Conservation (phyloP, 768 basidiomycete genomes). For the Auricularia sp. region DNA sequence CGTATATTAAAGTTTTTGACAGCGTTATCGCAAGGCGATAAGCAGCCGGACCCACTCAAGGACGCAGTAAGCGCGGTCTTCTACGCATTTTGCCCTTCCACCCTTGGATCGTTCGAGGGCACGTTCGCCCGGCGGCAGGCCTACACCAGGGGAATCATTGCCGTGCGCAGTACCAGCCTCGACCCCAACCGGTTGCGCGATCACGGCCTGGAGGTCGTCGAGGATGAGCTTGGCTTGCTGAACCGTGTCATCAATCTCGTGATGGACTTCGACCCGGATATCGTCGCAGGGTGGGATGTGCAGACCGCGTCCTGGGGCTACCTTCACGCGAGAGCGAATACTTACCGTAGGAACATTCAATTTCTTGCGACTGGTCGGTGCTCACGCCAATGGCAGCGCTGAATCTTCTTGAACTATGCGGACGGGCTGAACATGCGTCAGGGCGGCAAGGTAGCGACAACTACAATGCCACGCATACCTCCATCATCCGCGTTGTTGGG, state of each 20-base stretch:
- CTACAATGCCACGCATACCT: slow-evolving; percentile 66
- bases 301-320: slow-evolving; percentile 89
- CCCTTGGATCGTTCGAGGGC: slow-evolving; percentile 26
- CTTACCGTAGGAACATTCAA: slow-evolving; percentile 37
- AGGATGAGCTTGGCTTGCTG: slow-evolving; percentile 69
- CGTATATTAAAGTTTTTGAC: background rate
- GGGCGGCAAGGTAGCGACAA: slow-evolving; percentile 36
- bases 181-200: slow-evolving; percentile 34
- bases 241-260: slow-evolving; percentile 70
- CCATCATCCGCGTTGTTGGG: slow-evolving; percentile 76
- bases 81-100: slow-evolving; percentile 57
- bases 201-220: slow-evolving; percentile 40
- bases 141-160: slow-evolving; percentile 42
- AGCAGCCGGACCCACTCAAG: slow-evolving; percentile 54
- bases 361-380: background rate
- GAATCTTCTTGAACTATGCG: slow-evolving; percentile 62
- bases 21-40: slow-evolving; percentile 53
- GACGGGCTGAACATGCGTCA: slow-evolving; percentile 53
- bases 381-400: slow-evolving; percentile 38
- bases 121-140: slow-evolving; percentile 21
- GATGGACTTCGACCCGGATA: slow-evolving; percentile 76
- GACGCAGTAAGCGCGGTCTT: slow-evolving; percentile 64
- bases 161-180: slow-evolving; percentile 33
- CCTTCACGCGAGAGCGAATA: slow-evolving; percentile 52
- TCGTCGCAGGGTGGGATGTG: slow-evolving; percentile 87